Conservation (phyloP, 257 asterid species). For the Primulina huaijiensis region DNA sequence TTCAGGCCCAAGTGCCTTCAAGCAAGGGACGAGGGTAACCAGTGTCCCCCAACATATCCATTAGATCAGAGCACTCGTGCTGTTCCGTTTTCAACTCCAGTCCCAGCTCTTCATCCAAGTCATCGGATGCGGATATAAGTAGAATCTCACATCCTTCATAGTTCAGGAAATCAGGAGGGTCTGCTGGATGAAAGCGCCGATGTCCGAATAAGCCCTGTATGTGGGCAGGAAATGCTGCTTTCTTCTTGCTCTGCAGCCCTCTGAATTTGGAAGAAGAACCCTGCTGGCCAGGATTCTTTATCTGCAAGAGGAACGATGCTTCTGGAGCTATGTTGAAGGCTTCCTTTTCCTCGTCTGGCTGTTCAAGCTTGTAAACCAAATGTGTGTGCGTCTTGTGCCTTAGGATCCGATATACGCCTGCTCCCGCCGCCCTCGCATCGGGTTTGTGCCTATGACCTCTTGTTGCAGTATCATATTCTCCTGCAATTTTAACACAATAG, state of each 20-base stretch:
- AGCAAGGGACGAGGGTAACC: conserved; percentile 50
- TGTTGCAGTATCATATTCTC: conserved; percentile 40
- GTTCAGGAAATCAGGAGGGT: conserved; percentile 71
- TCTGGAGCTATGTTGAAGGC: conserved; percentile 52
- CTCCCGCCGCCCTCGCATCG: conserved; percentile 35
- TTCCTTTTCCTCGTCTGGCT: conserved; percentile 55
- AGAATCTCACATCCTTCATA: conserved; percentile 80
- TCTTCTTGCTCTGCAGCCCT: conserved; percentile 55
- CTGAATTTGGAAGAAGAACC: conserved; percentile 21
- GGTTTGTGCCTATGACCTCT: conserved; percentile 39
- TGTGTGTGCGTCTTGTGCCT: conserved; percentile 65
- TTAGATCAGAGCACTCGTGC: conserved; percentile 51
- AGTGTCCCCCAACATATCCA: conserved; percentile 42
- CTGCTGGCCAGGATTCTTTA: conserved; percentile 51
- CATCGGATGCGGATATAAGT: conserved; percentile 66
- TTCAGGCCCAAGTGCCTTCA: conserved; percentile 53
- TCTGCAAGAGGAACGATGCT: conserved; percentile 64
- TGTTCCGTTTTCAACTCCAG: conserved; percentile 45
- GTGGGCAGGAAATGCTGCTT: conserved; percentile 53
- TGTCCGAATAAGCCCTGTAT: conserved; percentile 57
- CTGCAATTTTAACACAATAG: conserved; percentile 9
- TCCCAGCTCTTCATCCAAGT: conserved; percentile 63
- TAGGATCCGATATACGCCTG: conserved; percentile 59
- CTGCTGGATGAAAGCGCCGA: conserved; percentile 42
- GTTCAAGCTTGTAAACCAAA: conserved; percentile 65